phyloP scores from a whole-genome alignment of 1,284 basidiomycete genomes.

The Boletus sp. region DNA sequence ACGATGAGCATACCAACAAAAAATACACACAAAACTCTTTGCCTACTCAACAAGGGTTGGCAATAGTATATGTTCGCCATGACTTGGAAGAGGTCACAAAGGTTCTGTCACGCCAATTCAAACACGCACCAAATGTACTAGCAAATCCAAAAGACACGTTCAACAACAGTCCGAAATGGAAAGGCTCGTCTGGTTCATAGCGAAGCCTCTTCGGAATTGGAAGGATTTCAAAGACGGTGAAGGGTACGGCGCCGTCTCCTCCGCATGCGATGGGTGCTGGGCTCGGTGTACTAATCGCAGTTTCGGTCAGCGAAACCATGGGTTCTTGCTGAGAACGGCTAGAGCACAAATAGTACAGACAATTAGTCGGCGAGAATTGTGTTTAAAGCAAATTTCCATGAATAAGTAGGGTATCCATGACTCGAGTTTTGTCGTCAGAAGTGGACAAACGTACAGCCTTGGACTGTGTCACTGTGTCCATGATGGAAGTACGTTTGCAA shows the following conservation, averaged over 20 bases:
- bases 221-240: constrained; percentile 55
- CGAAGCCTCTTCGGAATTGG: constrained; percentile 62
- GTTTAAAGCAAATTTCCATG: too few species aligned
- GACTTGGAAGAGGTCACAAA: constrained; percentile 30
- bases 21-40: neutral
- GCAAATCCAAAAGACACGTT: constrained; percentile 65
- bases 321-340: neutral
- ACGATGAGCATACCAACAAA: constrained; percentile 1
- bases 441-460: too few species aligned
- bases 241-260: neutral
- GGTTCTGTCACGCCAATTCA: constrained; percentile 33
- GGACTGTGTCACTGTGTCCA: too few species aligned
- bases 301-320: constrained; percentile 17
- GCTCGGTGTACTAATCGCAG: neutral
- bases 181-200: constrained; percentile 55
- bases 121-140: constrained; percentile 44
- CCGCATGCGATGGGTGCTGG: neutral
- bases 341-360: constrained; percentile 17
- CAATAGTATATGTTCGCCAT: constrained; percentile 70
- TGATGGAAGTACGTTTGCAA: too few species aligned
- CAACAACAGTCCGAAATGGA: constrained; percentile 56
- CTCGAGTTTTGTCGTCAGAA: too few species aligned
- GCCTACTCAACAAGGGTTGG: constrained; percentile 64
- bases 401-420: too few species aligned
- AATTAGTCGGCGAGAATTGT: too few species aligned